Percentiles rank a stretch among this genome's conserved stretches.
phyloP scores from a whole-genome alignment of 345 rosid species.

The Salix exigua region DNA sequence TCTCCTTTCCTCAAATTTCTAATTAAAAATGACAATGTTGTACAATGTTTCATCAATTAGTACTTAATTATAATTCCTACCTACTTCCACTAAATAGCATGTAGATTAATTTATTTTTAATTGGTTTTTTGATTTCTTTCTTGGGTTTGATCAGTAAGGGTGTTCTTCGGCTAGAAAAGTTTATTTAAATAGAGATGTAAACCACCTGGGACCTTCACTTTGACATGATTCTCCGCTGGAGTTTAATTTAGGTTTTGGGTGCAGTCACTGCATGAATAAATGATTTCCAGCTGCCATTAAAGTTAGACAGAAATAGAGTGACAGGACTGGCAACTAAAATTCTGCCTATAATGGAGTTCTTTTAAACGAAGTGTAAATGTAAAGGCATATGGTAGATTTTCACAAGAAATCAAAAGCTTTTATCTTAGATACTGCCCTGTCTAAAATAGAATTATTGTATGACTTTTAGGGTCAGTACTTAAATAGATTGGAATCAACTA shows the following conservation, averaged over 20 bases:
- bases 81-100: not conserved
- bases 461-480: not conserved
- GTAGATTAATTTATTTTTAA: not conserved
- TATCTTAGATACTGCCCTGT: not conserved
- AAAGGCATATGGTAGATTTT: not conserved
- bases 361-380: not conserved
- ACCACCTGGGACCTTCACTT: no score
- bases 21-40: constrained; percentile 2
- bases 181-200: no score
- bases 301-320: not conserved
- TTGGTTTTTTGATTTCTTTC: no score
- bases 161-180: no score
- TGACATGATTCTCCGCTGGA: no score
- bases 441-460: not conserved
- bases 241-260: no score
- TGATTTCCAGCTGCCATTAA: not conserved
- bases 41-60: not conserved
- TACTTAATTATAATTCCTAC: not conserved
- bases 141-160: no score
- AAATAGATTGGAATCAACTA: not conserved
- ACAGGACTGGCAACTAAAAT: not conserved
- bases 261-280: no score
- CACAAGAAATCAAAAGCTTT: not conserved
- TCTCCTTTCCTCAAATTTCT: constrained; percentile 2
- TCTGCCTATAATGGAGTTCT: not conserved